Conservation (phyloP, 31 red algal genomes). For the Porphyra umbilicalis region DNA sequence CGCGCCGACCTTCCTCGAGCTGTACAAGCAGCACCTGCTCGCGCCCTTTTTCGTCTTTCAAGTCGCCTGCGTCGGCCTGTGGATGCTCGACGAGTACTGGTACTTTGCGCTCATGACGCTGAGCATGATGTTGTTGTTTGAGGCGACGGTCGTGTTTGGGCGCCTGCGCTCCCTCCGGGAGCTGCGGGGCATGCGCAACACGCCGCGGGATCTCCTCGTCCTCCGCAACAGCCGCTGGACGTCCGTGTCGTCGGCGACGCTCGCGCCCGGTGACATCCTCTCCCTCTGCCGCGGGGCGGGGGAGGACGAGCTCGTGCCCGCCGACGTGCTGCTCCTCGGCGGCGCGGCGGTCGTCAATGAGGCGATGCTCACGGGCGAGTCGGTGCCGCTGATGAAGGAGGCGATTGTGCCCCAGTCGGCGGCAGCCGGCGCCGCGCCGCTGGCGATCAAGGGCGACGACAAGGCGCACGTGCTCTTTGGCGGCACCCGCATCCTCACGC, state of each 20-base stretch:
- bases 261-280: conserved; percentile 94
- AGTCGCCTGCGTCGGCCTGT: conserved; percentile 90
- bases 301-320: conserved; percentile 79
- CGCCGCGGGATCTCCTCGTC: conserved; percentile 26
- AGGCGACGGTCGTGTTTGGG: conserved; percentile 78
- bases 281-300: conserved; percentile 60
- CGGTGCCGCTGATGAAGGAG: conserved; percentile 95
- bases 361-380: conserved; percentile 95
- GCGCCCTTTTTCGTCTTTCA: conserved; percentile 98
- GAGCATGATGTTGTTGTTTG: conserved; percentile 92
- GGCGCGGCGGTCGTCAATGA: conserved; percentile 92
- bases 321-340: conserved; percentile 76
- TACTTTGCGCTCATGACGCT: conserved; percentile 87
- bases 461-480: conserved; percentile 90
- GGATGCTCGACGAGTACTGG: conserved; percentile 94
- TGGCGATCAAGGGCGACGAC: conserved; percentile 47
- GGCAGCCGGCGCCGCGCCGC: conserved; percentile 16
- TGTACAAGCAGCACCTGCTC: conserved; percentile 85
- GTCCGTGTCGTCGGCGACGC: conserved; percentile 41
- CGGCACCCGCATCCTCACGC: conserved; percentile 72
- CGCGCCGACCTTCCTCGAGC: conserved; percentile 76
- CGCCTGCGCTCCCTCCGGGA: conserved; percentile 71
- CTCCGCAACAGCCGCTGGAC: conserved; percentile 74
- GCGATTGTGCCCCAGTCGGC: conserved; percentile 26
- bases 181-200: conserved; percentile 88